Evolutionary conservation across 352 stramenopile species (phyloP).

Genomic region (Pythium myriotylum): DNA sequence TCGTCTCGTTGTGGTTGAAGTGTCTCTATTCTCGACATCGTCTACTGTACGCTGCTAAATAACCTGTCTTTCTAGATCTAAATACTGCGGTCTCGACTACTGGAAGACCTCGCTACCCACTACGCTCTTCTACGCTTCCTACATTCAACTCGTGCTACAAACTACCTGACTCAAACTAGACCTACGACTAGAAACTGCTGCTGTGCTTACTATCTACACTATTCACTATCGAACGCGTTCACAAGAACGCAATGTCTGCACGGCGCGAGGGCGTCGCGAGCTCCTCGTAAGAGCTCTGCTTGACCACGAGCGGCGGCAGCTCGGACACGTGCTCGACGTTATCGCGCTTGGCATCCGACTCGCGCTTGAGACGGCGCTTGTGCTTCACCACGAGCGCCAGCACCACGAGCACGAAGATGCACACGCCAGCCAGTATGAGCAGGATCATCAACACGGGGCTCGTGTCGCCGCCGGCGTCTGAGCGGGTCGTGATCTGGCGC

Average conservation of each 20-base stretch:
- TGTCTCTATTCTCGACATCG: background rate
- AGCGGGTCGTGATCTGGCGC: constrained; percentile 15
- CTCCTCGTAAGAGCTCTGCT: constrained; percentile 32
- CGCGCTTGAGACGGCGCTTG: constrained; percentile 24
- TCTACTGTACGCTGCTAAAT: background rate
- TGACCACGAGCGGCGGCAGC: constrained; percentile 19
- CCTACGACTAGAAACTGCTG: background rate
- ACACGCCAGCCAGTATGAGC: constrained; percentile 26
- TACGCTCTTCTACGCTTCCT: constrained; percentile 1
- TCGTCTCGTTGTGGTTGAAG: background rate
- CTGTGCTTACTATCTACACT: background rate
- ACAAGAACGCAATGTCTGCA: constrained; percentile 27
- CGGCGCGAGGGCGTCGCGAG: constrained; percentile 24
- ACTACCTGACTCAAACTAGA: constrained; percentile 6
- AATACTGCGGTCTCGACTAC: constrained; percentile 7
- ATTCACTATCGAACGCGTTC: constrained; percentile 2
- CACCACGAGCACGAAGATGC: constrained; percentile 27
- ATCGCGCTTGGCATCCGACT: constrained; percentile 17
- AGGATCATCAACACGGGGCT: constrained; percentile 35
- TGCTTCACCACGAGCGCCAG: constrained; percentile 34
- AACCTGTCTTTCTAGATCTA: constrained; percentile 1
- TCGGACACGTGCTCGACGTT: constrained; percentile 26
- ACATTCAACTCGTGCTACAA: too few relatives aligned
- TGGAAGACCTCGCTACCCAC: constrained; percentile 11
- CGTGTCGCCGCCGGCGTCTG: constrained; percentile 15